Evolutionary conservation across 768 basidiomycete species (phyloP).

Genomic region (Calocera cornea): DNA sequence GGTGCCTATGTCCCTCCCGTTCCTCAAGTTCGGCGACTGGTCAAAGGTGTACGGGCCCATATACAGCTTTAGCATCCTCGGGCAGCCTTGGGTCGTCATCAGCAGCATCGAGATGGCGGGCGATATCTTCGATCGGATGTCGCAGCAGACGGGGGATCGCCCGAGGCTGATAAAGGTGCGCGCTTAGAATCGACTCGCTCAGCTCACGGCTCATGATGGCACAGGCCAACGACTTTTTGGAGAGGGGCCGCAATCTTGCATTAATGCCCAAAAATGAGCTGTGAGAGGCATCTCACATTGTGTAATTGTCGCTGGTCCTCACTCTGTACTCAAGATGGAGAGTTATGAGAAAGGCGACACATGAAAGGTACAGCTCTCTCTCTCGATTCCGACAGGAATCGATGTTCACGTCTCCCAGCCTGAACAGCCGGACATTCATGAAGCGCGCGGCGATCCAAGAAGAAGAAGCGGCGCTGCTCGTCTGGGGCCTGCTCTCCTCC

Average conservation of each 20-base stretch:
- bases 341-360: not conserved
- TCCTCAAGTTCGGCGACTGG: constrained; percentile 12
- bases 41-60: constrained; percentile 9
- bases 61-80: not conserved
- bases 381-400: too few species aligned
- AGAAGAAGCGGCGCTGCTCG: not conserved
- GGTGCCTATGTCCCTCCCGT: not conserved
- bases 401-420: too few species aligned
- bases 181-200: not conserved
- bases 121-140: not conserved
- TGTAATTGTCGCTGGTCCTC: not conserved
- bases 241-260: not conserved
- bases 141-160: not conserved
- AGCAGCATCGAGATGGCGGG: not conserved
- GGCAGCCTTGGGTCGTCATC: constrained; percentile 1
- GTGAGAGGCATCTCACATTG: not conserved
- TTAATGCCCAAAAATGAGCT: not conserved
- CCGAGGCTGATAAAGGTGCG: not conserved
- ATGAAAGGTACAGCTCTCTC: not conserved
- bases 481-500: not conserved
- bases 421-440: not conserved
- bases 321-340: not conserved
- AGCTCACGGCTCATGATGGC: not conserved
- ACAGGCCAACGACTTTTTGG: not conserved
- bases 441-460: not conserved